These are phyloP conservation scores for Oenanthe javanica DNA, from an alignment of 140 eudicot species.

Conservation along the genomic window DNA sequence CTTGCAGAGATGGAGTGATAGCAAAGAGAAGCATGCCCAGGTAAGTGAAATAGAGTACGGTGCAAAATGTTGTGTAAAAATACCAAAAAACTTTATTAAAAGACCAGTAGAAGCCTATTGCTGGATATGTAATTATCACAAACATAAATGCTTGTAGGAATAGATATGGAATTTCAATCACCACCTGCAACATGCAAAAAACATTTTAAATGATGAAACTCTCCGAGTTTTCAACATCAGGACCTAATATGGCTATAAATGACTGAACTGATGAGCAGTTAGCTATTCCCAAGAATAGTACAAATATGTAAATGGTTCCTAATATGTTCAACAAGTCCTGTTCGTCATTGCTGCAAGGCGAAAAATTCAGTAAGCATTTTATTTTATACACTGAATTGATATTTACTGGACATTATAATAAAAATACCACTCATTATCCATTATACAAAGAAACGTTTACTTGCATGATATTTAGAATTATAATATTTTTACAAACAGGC, in stretches of 20 bases:
- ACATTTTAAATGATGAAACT: not conserved
- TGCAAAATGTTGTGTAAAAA: conserved; percentile 33
- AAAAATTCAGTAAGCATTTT: conserved; percentile 2
- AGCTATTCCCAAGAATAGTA: conserved; percentile 38
- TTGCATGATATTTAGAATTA: not conserved
- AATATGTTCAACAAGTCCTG: conserved; percentile 35
- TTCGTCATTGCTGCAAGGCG: conserved; percentile 31
- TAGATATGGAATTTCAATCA: conserved; percentile 47
- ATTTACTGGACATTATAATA: not conserved
- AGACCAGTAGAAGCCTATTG: conserved; percentile 53
- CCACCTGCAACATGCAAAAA: conserved; percentile 27
- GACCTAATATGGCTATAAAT: conserved; percentile 17
- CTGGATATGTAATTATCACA: conserved; percentile 36
- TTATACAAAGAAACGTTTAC: not conserved
- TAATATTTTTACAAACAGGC: not conserved
- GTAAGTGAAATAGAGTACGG: conserved; percentile 47
- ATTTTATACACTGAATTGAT: not conserved
- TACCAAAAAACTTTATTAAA: conserved; percentile 31
- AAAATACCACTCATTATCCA: not conserved
- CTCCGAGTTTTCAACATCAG: not conserved
- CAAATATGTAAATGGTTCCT: conserved; percentile 35
- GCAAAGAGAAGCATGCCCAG: conserved; percentile 40
- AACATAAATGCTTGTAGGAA: conserved; percentile 33
- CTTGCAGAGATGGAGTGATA: conserved; percentile 37
- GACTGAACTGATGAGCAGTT: conserved; percentile 36